phyloP scores from a whole-genome alignment of 768 basidiomycete species.

The Mycena polygramma region DNA sequence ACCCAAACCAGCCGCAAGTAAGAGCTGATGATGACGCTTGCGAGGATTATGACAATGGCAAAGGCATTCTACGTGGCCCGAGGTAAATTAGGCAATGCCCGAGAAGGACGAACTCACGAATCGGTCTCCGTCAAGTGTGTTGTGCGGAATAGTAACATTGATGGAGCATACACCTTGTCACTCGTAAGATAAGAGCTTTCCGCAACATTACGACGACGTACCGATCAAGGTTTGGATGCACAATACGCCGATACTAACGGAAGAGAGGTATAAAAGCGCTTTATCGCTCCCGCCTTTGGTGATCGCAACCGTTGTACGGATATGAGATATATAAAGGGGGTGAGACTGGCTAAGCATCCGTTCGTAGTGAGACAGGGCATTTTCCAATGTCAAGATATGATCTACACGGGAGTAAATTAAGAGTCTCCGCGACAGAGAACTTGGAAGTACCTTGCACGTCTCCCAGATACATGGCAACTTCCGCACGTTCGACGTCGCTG shows the following conservation, averaged over 20 bases:
- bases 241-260: constrained; percentile 72
- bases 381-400: constrained; percentile 90
- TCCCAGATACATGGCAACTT: constrained; percentile 89
- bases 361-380: constrained; percentile 88
- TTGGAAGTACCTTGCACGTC: constrained; percentile 84
- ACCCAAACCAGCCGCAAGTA: constrained; percentile 23
- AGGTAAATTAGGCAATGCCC: not conserved
- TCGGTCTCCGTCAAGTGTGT: constrained; percentile 48
- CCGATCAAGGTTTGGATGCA: constrained; percentile 65
- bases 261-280: constrained; percentile 73
- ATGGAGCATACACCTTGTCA: constrained; percentile 74
- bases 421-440: not conserved
- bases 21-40: constrained; percentile 55
- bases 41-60: constrained; percentile 62
- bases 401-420: constrained; percentile 62
- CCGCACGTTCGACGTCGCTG: constrained; percentile 66
- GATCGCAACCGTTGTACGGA: constrained; percentile 71
- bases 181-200: not conserved
- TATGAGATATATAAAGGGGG: constrained; percentile 85
- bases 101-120: constrained; percentile 11
- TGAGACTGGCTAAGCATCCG: constrained; percentile 90
- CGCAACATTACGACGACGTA: constrained; percentile 46
- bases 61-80: constrained; percentile 65
- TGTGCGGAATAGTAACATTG: constrained; percentile 76
- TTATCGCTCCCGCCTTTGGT: constrained; percentile 75